These are phyloP conservation scores for Primulina huaijiensis DNA, from an alignment of 257 asterid genomes.

Conservation along the genomic window DNA sequence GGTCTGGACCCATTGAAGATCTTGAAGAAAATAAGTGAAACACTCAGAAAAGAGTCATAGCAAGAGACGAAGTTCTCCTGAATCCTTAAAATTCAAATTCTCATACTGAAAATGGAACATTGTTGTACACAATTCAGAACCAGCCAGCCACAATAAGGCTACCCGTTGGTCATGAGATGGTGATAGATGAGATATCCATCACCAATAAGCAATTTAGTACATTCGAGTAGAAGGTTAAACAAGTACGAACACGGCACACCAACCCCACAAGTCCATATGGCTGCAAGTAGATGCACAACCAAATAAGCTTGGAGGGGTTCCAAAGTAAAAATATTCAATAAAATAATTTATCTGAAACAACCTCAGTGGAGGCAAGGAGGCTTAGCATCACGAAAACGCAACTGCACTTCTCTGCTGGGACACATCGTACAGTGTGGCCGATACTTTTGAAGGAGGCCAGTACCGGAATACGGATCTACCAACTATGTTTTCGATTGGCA, in stretches of 20 bases:
- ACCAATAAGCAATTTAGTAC: not conserved
- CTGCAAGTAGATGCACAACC: not conserved
- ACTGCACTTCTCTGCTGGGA: too few relatives aligned
- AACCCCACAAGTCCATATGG: not conserved
- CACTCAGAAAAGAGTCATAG: too few relatives aligned
- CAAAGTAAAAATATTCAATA: not conserved
- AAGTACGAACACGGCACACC: not conserved
- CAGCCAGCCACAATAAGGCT: not conserved
- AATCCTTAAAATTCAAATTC: too few relatives aligned
- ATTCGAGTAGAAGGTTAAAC: not conserved
- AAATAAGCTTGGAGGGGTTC: not conserved
- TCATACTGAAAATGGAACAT: too few relatives aligned
- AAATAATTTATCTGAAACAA: too few relatives aligned
- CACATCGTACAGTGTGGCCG: too few relatives aligned
- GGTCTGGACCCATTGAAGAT: too few relatives aligned
- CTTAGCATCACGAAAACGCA: too few relatives aligned
- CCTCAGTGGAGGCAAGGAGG: too few relatives aligned
- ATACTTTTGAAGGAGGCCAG: too few relatives aligned
- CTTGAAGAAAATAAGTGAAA: not conserved
- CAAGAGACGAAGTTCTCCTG: not conserved
- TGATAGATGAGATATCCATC: not conserved
- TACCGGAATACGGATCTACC: too few relatives aligned
- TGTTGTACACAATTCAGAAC: too few relatives aligned
- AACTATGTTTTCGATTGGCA: slow-evolving; percentile 38
- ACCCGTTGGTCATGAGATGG: not conserved